phyloP scores from a whole-genome alignment of 2,329 filamentous ascomycete species.

The Simplicillium sp. region DNA sequence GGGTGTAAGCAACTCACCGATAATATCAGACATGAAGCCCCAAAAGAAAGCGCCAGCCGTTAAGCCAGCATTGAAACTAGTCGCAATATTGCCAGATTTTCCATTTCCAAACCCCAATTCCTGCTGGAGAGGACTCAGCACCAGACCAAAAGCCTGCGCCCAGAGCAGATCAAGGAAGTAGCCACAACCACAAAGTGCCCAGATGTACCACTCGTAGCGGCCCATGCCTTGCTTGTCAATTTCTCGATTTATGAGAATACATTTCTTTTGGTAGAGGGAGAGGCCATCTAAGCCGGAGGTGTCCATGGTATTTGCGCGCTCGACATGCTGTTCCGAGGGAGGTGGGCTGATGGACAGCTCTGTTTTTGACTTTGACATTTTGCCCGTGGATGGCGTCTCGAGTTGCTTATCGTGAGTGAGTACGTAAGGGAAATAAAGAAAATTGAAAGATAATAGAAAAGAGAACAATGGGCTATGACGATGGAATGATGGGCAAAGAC shows the following conservation, averaged over 20 bases:
- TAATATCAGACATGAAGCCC: constrained; percentile 44
- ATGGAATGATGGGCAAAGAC: no score
- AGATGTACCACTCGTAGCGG: constrained; percentile 41
- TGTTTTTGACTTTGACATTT: no score
- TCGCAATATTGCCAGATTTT: constrained; percentile 36
- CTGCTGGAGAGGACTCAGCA: constrained; percentile 42
- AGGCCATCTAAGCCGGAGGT: constrained; percentile 13
- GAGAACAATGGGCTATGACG: no score
- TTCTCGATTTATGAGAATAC: constrained; percentile 27
- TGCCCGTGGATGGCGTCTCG: no score
- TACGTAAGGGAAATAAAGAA: no score
- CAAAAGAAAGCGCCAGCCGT: constrained; percentile 46
- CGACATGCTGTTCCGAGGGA: no score
- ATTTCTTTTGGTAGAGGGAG: constrained; percentile 23
- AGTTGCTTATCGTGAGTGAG: no score
- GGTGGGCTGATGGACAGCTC: no score
- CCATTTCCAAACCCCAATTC: constrained; percentile 40
- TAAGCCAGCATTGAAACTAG: constrained; percentile 43
- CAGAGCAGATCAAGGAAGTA: constrained; percentile 47
- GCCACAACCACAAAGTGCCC: constrained; percentile 42
- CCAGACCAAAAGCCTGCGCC: constrained; percentile 48
- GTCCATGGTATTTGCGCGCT: neutral
- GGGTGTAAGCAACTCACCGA: constrained; percentile 15
- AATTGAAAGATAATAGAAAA: no score
- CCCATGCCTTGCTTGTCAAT: constrained; percentile 44